A percentile compares a stretch with the other conserved stretches of the same genome.
phyloP scores from a whole-genome alignment of 1,139 yeast species.

The Suhomyces anneliseae region DNA sequence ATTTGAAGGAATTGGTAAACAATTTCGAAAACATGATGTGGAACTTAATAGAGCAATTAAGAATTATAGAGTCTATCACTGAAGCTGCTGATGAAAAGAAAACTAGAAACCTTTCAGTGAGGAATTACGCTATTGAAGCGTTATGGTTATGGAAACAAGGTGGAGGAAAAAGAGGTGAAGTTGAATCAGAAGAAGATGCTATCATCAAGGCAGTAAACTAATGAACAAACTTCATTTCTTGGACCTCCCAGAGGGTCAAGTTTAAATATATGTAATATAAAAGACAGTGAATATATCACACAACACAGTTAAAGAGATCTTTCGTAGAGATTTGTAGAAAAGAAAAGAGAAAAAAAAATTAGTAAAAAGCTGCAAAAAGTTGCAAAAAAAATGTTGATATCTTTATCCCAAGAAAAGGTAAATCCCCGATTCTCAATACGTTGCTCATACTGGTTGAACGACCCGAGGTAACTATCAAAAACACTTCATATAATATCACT shows the following conservation, averaged over 20 bases:
- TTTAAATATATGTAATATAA: too few relatives aligned
- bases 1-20: constrained; percentile 35
- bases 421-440: not conserved
- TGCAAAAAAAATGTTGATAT: not conserved
- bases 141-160: constrained; percentile 89
- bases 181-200: constrained; percentile 14
- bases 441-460: constrained; percentile 4
- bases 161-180: constrained; percentile 49
- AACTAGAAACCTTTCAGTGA: constrained; percentile 70
- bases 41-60: constrained; percentile 65
- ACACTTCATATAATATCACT: not conserved
- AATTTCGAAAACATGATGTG: constrained; percentile 68
- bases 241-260: too few relatives aligned
- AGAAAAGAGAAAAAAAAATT: too few relatives aligned
- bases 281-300: not conserved
- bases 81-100: constrained; percentile 72
- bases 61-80: constrained; percentile 68
- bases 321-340: not conserved
- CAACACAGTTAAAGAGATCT: too few relatives aligned
- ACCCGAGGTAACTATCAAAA: not conserved
- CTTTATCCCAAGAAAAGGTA: constrained; percentile 5
- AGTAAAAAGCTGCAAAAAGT: not conserved
- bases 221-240: too few relatives aligned
- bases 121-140: constrained; percentile 89
- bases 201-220: constrained; percentile 16